phyloP scores from a whole-genome alignment of 2,329 filamentous ascomycete species.

The Aspergillus sp. region DNA sequence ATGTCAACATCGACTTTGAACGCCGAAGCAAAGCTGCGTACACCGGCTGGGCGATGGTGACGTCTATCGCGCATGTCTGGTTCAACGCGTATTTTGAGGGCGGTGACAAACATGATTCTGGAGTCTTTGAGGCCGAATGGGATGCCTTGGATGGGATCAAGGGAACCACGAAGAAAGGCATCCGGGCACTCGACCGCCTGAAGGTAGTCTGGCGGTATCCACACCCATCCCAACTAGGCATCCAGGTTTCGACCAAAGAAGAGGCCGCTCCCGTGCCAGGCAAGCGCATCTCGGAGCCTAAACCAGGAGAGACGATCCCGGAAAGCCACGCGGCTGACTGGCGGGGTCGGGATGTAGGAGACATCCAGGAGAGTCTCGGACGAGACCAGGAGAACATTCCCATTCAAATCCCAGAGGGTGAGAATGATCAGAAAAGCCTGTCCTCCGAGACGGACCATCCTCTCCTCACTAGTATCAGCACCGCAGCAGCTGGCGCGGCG shows the following conservation, averaged over 20 bases:
- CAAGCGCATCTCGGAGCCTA: slow-evolving; percentile 62
- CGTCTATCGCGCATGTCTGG: slow-evolving; percentile 91
- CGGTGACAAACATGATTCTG: slow-evolving; percentile 66
- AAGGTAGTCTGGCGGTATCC: slow-evolving; percentile 76
- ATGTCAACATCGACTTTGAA: slow-evolving; percentile 88
- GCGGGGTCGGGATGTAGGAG: slow-evolving; percentile 57
- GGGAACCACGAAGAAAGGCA: slow-evolving; percentile 78
- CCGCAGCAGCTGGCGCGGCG: slow-evolving; percentile 13
- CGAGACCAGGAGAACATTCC: slow-evolving; percentile 16
- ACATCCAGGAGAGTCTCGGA: slow-evolving; percentile 5
- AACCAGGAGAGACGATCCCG: slow-evolving; percentile 63
- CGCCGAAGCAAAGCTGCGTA: slow-evolving; percentile 77
- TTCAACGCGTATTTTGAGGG: slow-evolving; percentile 96
- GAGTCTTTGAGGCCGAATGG: slow-evolving; percentile 70
- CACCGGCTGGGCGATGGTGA: slow-evolving; percentile 80
- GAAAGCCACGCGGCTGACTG: slow-evolving; percentile 72
- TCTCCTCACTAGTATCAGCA: slow-evolving; percentile 10
- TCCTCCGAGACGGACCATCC: slow-evolving; percentile 12
- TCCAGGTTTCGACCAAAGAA: slow-evolving; percentile 21
- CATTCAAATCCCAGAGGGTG: not conserved
- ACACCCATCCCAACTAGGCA: slow-evolving; percentile 13
- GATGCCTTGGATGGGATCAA: slow-evolving; percentile 91
- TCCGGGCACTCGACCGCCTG: slow-evolving; percentile 74
- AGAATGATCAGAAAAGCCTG: slow-evolving; percentile 4
- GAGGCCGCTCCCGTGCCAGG: slow-evolving; percentile 17